Conservation (phyloP, 306 rosid genomes). For the Quercus berberidifolia region DNA sequence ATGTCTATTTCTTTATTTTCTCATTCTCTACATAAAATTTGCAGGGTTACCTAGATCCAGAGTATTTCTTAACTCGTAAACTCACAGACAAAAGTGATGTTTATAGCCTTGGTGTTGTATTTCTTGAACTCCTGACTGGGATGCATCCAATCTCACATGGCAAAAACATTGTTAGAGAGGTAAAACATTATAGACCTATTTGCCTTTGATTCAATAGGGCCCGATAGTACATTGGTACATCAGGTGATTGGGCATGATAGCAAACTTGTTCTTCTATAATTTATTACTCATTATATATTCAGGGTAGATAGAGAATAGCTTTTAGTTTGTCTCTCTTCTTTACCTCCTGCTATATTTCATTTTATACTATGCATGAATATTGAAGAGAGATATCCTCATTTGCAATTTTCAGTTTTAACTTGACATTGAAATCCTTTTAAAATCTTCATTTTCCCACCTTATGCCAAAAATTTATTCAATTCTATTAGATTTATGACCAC, state of each 20-base stretch:
- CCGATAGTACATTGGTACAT: neutral
- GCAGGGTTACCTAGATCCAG: constrained; percentile 14
- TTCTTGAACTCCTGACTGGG: constrained; percentile 85
- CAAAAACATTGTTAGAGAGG: constrained; percentile 97
- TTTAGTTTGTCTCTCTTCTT: neutral
- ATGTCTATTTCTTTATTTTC: neutral
- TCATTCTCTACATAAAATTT: constrained; percentile 16
- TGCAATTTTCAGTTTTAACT: neutral
- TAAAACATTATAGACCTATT: constrained; percentile 22
- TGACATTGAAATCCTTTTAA: neutral
- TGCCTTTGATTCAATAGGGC: constrained; percentile 8
- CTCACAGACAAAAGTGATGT: neutral
- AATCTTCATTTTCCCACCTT: neutral
- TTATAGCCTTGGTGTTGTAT: constrained; percentile 50
- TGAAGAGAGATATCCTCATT: neutral
- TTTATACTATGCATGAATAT: neutral
- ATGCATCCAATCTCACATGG: constrained; percentile 93
- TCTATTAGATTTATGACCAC: neutral
- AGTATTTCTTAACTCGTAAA: constrained; percentile 2
- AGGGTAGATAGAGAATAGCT: neutral
- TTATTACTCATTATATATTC: neutral
- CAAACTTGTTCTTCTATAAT: neutral
- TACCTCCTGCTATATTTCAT: neutral
- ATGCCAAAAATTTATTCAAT: neutral
- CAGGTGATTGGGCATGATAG: neutral